Conservation (phyloP, 2,329 filamentous ascomycete genomes). For the Microsporum audouinii region DNA sequence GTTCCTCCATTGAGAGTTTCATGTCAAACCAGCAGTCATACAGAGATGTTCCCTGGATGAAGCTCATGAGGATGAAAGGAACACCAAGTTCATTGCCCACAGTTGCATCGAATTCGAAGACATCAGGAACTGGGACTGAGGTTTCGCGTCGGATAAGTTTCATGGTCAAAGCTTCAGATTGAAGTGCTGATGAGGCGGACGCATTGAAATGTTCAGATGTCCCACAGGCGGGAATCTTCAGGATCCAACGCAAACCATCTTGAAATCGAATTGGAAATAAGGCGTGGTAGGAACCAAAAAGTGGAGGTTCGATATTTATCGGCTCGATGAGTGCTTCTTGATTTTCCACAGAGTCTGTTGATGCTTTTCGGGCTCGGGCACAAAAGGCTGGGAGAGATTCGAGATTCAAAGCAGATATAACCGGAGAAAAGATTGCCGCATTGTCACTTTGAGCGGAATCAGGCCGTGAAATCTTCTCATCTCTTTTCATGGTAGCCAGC, state of each 20-base stretch:
- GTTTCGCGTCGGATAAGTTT: slow-evolving; percentile 7
- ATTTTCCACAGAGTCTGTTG: slow-evolving; percentile 5
- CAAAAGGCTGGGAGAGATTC: slow-evolving; percentile 3
- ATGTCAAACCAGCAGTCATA: slow-evolving; percentile 8
- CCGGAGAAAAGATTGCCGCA: slow-evolving; percentile 4
- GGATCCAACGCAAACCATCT: slow-evolving; percentile 10
- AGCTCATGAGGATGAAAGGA: slow-evolving; percentile 9
- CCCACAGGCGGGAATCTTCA: slow-evolving; percentile 8
- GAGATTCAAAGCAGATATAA: slow-evolving; percentile 6
- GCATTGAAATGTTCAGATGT: slow-evolving; percentile 5
- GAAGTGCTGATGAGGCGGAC: slow-evolving; percentile 7
- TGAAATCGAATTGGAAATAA: slow-evolving; percentile 8
- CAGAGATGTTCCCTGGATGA: slow-evolving; percentile 6
- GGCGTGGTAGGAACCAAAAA: slow-evolving; percentile 8
- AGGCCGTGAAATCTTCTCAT: slow-evolving; percentile 1
- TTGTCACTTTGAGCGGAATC: slow-evolving; percentile 4
- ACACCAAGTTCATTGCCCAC: slow-evolving; percentile 7
- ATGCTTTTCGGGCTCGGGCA: slow-evolving; percentile 6
- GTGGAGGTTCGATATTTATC: slow-evolving; percentile 1
- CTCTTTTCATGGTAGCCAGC: neutral
- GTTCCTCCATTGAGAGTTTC: slow-evolving; percentile 5
- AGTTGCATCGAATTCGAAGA: slow-evolving; percentile 5
- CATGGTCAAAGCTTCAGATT: slow-evolving; percentile 10
- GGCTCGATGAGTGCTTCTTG: slow-evolving; percentile 6
- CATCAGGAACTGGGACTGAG: slow-evolving; percentile 8